phyloP scores from a whole-genome alignment of 176 grass and related monocot species.

The Cenchrus fungigraminus region DNA sequence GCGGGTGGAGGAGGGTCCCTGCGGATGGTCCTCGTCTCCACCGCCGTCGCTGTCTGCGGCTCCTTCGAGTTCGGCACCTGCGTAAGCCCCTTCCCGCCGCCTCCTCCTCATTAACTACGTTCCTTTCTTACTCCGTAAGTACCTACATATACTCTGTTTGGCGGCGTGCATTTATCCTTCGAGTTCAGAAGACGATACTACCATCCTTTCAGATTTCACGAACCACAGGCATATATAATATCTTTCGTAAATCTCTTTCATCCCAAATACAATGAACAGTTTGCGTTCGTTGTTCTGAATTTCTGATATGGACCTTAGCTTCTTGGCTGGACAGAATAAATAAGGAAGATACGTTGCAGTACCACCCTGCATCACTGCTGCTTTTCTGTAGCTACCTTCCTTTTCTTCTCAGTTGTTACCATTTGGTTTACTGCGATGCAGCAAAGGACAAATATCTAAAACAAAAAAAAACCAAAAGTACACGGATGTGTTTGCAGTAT shows the following conservation, averaged over 20 bases:
- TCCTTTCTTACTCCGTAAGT: no score
- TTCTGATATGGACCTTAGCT: no score
- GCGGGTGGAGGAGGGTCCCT: conserved; percentile 1
- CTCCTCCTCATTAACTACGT: neutral
- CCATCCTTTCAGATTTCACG: neutral
- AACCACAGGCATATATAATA: neutral
- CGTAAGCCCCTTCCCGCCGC: conserved; percentile 45
- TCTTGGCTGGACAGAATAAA: no score
- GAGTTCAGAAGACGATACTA: no score
- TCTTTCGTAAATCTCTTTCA: neutral
- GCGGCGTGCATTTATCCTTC: neutral
- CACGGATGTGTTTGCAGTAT: neutral
- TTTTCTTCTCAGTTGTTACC: neutral
- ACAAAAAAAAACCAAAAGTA: neutral
- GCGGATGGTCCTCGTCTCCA: conserved; percentile 58
- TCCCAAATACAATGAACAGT: neutral
- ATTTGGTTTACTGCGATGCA: no score
- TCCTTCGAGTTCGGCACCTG: conserved; percentile 87
- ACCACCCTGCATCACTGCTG: neutral
- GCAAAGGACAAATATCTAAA: neutral
- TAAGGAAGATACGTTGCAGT: neutral
- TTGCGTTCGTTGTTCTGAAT: neutral
- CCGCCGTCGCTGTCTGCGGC: conserved; percentile 74
- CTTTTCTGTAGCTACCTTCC: no score
- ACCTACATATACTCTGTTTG: neutral